These are phyloP conservation scores for Candida taoyuanica DNA, from an alignment of 805 yeast species.

Conservation along the genomic window DNA sequence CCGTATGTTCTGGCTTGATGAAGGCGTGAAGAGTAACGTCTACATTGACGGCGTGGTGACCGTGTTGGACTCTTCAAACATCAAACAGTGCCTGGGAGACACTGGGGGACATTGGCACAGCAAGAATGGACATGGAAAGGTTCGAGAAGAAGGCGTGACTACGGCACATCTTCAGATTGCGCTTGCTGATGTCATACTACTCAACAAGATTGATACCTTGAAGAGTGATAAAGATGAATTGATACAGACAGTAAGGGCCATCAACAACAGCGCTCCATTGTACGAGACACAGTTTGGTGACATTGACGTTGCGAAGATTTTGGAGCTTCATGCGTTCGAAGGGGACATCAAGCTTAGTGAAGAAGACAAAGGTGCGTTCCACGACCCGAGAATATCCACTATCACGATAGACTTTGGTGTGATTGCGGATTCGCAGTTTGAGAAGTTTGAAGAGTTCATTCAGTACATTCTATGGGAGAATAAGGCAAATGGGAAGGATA, in stretches of 20 bases:
- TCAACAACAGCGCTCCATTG: conserved; percentile 69
- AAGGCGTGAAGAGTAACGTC: conserved; percentile 76
- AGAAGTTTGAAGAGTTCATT: conserved; percentile 52
- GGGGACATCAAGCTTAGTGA: conserved; percentile 26
- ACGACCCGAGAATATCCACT: conserved; percentile 53
- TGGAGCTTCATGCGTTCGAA: conserved; percentile 80
- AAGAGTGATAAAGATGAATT: conserved; percentile 31
- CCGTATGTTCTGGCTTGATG: conserved; percentile 96
- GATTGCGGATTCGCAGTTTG: conserved; percentile 33
- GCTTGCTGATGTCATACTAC: conserved; percentile 73
- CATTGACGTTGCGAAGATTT: conserved; percentile 55
- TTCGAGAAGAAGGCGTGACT: conserved; percentile 47
- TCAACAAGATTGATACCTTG: conserved; percentile 72
- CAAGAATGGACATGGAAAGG: conserved; percentile 35
- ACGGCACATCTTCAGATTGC: conserved; percentile 91
- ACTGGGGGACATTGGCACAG: conserved; percentile 68
- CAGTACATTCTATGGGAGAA: conserved; percentile 77
- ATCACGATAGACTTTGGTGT: conserved; percentile 42
- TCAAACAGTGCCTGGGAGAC: conserved; percentile 63
- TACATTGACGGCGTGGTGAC: conserved; percentile 90
- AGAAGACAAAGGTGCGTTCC: conserved; percentile 31
- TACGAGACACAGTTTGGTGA: conserved; percentile 71
- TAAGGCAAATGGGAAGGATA: conserved; percentile 35
- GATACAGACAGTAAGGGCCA: conserved; percentile 37
- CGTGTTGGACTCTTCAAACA: conserved; percentile 73